A percentile compares a stretch with the other conserved stretches of the same genome.
These are phyloP conservation scores for Colletotrichum graminicola DNA, from an alignment of 2,329 filamentous ascomycete genomes.

Conservation along the genomic window DNA sequence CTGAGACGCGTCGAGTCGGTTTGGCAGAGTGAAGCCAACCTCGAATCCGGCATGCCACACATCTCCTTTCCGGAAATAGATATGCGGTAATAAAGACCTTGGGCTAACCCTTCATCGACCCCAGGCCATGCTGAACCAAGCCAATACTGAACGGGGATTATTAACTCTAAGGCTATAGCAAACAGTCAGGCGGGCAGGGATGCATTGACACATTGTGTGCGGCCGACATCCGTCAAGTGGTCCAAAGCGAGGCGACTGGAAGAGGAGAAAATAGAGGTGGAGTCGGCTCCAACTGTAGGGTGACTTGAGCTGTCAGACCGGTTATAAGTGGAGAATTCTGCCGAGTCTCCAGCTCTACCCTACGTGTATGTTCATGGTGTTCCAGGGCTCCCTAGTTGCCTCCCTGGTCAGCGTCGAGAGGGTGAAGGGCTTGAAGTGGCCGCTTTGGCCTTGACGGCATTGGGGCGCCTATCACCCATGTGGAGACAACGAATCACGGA, in stretches of 20 bases:
- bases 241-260: slow-evolving; percentile 26
- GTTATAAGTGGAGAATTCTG: slow-evolving; percentile 41
- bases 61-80: slow-evolving; percentile 6
- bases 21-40: slow-evolving; percentile 11
- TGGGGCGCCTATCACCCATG: slow-evolving; percentile 12
- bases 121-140: slow-evolving; percentile 18
- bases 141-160: neutral
- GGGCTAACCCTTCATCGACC: neutral
- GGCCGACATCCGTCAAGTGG: slow-evolving; percentile 21
- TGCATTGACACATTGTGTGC: slow-evolving; percentile 7
- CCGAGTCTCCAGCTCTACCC: slow-evolving; percentile 2
- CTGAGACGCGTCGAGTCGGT: slow-evolving; percentile 22
- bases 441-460: slow-evolving; percentile 10
- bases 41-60: slow-evolving; percentile 8
- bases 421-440: slow-evolving; percentile 16
- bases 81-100: slow-evolving; percentile 16
- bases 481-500: slow-evolving; percentile 6
- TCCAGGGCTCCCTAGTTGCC: slow-evolving; percentile 15
- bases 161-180: neutral
- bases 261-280: slow-evolving; percentile 31
- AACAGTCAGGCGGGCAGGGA: neutral
- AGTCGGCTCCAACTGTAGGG: slow-evolving; percentile 31
- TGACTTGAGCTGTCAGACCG: slow-evolving; percentile 40
- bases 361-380: slow-evolving; percentile 16
- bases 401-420: slow-evolving; percentile 14